Conservation (phyloP, 225 moss, liverwort and hornwort species). For the Pseudoscleropodium purum region DNA sequence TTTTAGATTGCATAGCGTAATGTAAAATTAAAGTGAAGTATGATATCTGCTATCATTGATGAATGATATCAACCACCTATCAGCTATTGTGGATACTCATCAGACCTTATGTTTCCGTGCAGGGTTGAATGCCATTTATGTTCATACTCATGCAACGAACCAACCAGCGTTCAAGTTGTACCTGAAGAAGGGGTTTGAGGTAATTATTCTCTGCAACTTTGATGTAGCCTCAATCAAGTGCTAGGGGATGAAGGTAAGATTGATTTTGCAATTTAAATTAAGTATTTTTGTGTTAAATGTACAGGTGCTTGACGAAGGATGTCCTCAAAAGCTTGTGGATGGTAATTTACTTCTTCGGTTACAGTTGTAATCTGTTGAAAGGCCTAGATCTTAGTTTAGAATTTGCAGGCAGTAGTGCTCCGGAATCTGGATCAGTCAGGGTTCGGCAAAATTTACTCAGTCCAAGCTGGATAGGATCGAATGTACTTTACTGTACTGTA, state of each 20-base stretch:
- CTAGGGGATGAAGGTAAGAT: neutral
- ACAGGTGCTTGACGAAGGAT: constrained; percentile 32
- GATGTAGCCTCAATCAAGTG: neutral
- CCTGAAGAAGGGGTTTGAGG: constrained; percentile 72
- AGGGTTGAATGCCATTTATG: constrained; percentile 68
- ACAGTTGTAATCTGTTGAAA: neutral
- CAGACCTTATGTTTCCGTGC: neutral
- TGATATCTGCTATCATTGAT: neutral
- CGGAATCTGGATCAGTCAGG: neutral
- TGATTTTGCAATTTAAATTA: neutral
- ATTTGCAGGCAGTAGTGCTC: neutral
- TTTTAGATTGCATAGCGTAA: neutral
- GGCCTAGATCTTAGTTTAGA: neutral
- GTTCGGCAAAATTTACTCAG: neutral
- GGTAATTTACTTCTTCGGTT: constrained; percentile 32
- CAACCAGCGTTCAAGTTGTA: constrained; percentile 58
- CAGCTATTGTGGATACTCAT: neutral
- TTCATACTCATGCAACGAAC: constrained; percentile 71
- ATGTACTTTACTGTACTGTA: neutral
- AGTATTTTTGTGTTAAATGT: neutral
- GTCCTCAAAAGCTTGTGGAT: constrained; percentile 18
- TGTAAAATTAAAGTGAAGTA: neutral
- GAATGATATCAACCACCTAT: neutral
- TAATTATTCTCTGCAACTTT: constrained; percentile 12
- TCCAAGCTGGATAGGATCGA: neutral